Evolutionary conservation across 768 basidiomycete species (phyloP), one percentile per base, ranked within the genome.

Genomic region (Leccinellum luteum): DNA sequence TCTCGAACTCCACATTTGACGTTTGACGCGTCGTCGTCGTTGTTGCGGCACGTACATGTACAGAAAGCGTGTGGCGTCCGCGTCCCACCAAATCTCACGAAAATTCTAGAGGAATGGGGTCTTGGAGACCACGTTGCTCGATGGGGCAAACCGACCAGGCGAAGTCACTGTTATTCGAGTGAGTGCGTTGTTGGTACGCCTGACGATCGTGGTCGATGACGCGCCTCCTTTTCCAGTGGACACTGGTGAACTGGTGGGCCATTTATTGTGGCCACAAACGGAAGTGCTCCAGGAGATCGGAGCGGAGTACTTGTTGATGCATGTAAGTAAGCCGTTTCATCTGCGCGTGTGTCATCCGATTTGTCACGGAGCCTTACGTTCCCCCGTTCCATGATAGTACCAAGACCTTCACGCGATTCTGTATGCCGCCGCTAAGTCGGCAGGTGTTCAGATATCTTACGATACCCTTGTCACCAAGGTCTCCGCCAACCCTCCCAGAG

Each of bases 31-130:
- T 23, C 44, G 13, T 14, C 21, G 43, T 44, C 43, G 45, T 15
- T 14, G 14, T n/a, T 17, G 35, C 17, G 35, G 4, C 15, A 25
- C 25, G 23, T 43, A 41, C 17, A 38, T 21, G 21, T 10, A 47
- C 48, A 79, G 75, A 69, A 66, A 23, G 60, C 65, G 12, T 75
- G 68, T 13, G 79, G 79, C 13, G 65, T 79, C 13, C 75, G 78
- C 23, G 73, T 82, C 4, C 81, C 81, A 30, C 82, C 84, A 0
- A 85, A 85, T 62, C 77, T 85, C 74, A 82, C 81, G 48, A 76
- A 76, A 49, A 70, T 85, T 1, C 71, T 85, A 23, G 73, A 75
- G 47, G 74, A 79, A 58, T 86, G 84, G 83, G 81, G 79, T 21
- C 75, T 81, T 1, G 76, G 70, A 14, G 76, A 79, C 28, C 65